A percentile compares a stretch with the other conserved stretches of the same genome.
Evolutionary conservation across 2,329 filamentous ascomycete species (phyloP).

Genomic region (Spiromastix sp.): DNA sequence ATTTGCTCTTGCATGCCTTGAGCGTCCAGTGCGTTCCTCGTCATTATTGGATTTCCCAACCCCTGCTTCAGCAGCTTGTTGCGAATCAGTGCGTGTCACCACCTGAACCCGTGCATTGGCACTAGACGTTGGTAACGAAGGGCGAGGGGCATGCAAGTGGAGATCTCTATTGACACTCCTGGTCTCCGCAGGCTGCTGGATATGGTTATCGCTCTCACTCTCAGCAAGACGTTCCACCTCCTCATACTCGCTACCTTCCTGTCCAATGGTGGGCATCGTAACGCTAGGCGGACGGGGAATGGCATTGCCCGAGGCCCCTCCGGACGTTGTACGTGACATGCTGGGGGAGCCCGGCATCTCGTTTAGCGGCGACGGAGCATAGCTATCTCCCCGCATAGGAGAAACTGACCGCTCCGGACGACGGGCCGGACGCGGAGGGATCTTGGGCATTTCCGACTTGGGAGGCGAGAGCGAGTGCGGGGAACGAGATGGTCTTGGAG

Average conservation of each 20-base stretch:
- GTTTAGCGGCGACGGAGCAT: constrained; percentile 77
- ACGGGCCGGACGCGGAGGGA: constrained; percentile 62
- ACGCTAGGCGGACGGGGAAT: constrained; percentile 60
- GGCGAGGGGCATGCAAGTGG: constrained; percentile 80
- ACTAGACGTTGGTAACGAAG: constrained; percentile 68
- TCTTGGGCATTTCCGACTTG: constrained; percentile 50
- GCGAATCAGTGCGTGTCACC: constrained; percentile 88
- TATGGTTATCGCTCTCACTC: constrained; percentile 28
- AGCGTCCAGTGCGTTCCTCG: constrained; percentile 43
- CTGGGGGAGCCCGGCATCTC: constrained; percentile 43
- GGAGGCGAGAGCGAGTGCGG: constrained; percentile 27
- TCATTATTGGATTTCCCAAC: constrained; percentile 54
- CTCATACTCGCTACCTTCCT: constrained; percentile 84
- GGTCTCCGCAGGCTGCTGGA: constrained; percentile 56
- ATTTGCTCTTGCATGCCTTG: constrained; percentile 54
- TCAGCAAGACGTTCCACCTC: constrained; percentile 41
- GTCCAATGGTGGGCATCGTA: constrained; percentile 70
- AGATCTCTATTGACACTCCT: constrained; percentile 70
- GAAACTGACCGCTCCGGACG: constrained; percentile 64
- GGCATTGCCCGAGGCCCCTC: constrained; percentile 15
- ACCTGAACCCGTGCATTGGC: constrained; percentile 73
- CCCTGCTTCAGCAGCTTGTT: constrained; percentile 71
- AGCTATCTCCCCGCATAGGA: constrained; percentile 65
- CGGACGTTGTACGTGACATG: constrained; percentile 22
- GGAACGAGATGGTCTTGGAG: constrained; percentile 51